phyloP scores from a whole-genome alignment of 2,329 filamentous ascomycete genomes.

The Monosporascus sp. region DNA sequence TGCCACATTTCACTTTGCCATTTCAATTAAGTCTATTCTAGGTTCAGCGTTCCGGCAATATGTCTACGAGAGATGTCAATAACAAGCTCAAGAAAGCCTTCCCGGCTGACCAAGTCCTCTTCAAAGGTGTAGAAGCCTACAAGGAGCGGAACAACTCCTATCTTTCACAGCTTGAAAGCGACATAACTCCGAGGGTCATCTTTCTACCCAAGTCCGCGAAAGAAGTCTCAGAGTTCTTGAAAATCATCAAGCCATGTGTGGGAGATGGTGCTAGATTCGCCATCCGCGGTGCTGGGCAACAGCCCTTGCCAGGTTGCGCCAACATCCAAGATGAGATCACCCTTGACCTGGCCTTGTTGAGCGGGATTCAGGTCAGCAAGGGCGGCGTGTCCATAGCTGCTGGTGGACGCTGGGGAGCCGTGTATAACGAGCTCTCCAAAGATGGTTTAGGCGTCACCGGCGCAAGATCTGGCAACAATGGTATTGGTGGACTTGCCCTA shows the following conservation, averaged over 20 bases:
- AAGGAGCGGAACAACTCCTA: too few relatives aligned
- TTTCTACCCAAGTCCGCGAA: neutral
- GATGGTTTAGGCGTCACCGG: conserved; percentile 1
- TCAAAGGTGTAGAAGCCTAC: too few relatives aligned
- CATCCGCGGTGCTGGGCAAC: neutral
- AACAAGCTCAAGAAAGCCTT: too few relatives aligned
- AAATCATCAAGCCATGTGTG: neutral
- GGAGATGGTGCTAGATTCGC: neutral
- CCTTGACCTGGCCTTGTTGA: neutral
- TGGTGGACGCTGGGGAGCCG: conserved; percentile 4
- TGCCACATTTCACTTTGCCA: too few relatives aligned
- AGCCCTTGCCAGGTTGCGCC: neutral
- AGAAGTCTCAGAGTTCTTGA: neutral
- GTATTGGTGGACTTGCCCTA: conserved; percentile 1
- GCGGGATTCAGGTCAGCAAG: neutral
- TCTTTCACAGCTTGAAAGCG: too few relatives aligned
- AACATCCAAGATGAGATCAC: neutral
- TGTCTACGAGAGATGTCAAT: too few relatives aligned
- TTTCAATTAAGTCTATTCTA: too few relatives aligned
- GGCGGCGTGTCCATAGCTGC: neutral
- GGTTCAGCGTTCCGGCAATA: too few relatives aligned
- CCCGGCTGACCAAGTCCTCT: too few relatives aligned
- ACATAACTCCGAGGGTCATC: too few relatives aligned
- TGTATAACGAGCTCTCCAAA: conserved; percentile 2
- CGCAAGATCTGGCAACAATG: neutral